Base-by-base conservation (phyloP, 2,329 filamentous ascomycete species). In the Aspergillus sp. region DNA sequence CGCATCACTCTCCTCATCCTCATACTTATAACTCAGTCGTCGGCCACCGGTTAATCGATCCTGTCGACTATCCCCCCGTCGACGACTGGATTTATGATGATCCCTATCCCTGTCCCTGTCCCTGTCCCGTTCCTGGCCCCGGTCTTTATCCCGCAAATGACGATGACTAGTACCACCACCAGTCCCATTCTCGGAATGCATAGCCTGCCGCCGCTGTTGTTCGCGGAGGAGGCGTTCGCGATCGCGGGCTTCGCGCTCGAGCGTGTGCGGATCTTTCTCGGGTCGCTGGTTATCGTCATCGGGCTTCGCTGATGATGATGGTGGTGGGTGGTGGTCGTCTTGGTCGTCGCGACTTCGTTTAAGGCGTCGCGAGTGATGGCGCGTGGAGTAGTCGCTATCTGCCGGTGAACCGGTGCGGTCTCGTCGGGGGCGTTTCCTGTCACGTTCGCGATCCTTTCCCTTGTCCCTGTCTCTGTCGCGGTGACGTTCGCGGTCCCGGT, bases 191-290 rank as follows among this genome's bases (percentile, higher is more conserved):
- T 39, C 36, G 12, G 35, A 12, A 6, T 38, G 35, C 35, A 38
- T 5, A 52, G 65, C 73, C 4, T 89, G 85, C 4, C 71, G 72
- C 7, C 74, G 77, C 46, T 93, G 87, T 54, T 77, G 74, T 58
- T 86, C 83, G 52, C 79, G 81, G 38, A 87, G 62, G 46, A 79
- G 69, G 5, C 78, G 73, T 65, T 91, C 86, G 9, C 69, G 64
- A 41, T 74, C 72, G 53, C 88, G 73, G 45, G 79, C 74, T 50
- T 84, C 83, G 55, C 87, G 88, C 63, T 91, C 86, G 44, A 85
- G 76, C 36, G 85, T 88, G 60, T 88, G 60, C 73, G 80, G 57
- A 77, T 90, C 80, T 82, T 88, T 71, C 32, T 70, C 64, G 1
- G 60, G 55, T 60, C 59, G 3, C 8, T 9, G 30, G 30, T 32